Percentiles rank a stretch among this genome's conserved stretches.
Conservation (phyloP, 495 filamentous ascomycete genomes). For the Copromyces sp. region DNA sequence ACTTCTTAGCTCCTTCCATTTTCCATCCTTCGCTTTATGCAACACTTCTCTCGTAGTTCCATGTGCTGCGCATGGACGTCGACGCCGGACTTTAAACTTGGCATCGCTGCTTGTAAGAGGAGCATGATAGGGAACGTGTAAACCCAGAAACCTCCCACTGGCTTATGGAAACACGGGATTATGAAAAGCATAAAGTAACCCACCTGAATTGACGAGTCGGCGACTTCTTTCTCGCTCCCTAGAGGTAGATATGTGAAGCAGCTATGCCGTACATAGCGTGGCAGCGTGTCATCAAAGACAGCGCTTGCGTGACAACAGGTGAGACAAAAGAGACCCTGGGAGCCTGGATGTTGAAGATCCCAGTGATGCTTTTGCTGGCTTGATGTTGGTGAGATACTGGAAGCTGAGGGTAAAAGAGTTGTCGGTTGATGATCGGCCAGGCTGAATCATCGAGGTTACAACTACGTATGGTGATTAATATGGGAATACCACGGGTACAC, state of each 20-base stretch:
- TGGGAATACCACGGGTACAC: not conserved
- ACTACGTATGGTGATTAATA: not conserved
- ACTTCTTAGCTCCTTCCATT: not conserved
- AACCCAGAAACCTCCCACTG: not conserved
- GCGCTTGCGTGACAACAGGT: not conserved
- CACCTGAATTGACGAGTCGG: not conserved
- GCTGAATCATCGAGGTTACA: not conserved
- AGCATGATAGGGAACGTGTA: not conserved
- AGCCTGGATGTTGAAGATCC: not conserved
- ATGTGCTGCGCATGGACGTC: not conserved
- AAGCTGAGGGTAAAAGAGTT: not conserved
- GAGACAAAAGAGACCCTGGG: not conserved
- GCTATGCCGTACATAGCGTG: not conserved
- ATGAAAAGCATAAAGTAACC: not conserved
- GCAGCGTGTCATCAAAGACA: not conserved
- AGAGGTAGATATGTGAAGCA: not conserved
- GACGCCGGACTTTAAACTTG: not conserved
- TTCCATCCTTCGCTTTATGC: not conserved
- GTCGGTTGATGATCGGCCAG: not conserved
- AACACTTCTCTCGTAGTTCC: not conserved
- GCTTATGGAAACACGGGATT: not conserved
- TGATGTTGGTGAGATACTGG: not conserved
- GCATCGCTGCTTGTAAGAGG: not conserved
- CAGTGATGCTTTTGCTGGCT: not conserved
- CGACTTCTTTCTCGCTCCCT: not conserved